Percentiles rank a stretch among this genome's conserved stretches.
Conservation (phyloP, 345 rosid species). For the Cardamine resedifolia region DNA sequence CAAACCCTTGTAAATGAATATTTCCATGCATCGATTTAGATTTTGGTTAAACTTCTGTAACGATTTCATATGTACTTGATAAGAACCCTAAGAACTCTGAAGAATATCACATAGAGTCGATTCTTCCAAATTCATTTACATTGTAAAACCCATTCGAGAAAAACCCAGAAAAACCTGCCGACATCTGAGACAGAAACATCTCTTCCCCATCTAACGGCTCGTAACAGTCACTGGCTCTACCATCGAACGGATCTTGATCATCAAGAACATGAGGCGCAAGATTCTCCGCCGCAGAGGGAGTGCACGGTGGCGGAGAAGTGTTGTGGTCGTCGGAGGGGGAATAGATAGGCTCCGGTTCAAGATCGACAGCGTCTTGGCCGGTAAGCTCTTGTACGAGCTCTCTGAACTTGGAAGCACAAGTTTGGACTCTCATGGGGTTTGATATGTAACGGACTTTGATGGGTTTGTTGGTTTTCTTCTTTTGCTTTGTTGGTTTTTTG, state of each 20-base stretch:
- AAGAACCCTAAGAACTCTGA: background rate
- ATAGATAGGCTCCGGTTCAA: slow-evolving; percentile 13
- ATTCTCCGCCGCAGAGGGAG: slow-evolving; percentile 7
- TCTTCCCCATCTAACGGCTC: slow-evolving; percentile 34
- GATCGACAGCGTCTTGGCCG: slow-evolving; percentile 78
- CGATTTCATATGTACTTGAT: slow-evolving; percentile 22
- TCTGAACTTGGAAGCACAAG: slow-evolving; percentile 71
- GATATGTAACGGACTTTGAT: slow-evolving; percentile 84
- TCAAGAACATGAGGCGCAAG: slow-evolving; percentile 13
- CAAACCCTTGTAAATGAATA: slow-evolving; percentile 4
- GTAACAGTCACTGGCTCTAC: background rate
- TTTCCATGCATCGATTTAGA: background rate
- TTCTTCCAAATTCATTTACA: slow-evolving; percentile 35
- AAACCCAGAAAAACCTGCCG: slow-evolving; percentile 40
- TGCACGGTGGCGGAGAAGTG: slow-evolving; percentile 35
- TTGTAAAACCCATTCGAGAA: slow-evolving; percentile 33
- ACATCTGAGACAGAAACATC: slow-evolving; percentile 31
- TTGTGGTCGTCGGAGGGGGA: slow-evolving; percentile 8
- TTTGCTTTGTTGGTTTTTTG: slow-evolving; percentile 23
- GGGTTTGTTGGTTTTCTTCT: slow-evolving; percentile 33
- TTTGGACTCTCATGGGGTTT: slow-evolving; percentile 71
- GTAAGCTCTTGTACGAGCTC: slow-evolving; percentile 86
- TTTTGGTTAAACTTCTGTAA: background rate
- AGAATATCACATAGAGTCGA: slow-evolving; percentile 32
- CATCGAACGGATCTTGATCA: slow-evolving; percentile 24